phyloP scores from a whole-genome alignment of 352 stramenopile species.

The Phytopythium delawarense region DNA sequence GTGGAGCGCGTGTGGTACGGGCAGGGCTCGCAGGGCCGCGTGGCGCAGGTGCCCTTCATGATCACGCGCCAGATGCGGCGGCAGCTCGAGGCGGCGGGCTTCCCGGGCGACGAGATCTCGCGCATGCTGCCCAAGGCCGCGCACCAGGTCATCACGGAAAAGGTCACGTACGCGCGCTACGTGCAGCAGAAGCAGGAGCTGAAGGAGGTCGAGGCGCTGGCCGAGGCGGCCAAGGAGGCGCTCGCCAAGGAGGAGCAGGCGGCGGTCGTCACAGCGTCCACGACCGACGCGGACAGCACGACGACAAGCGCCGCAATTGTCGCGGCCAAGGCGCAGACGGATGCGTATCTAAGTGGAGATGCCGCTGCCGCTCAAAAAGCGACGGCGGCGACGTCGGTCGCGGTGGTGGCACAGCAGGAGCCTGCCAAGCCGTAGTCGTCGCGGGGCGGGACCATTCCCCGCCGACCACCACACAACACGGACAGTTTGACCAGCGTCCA shows the following conservation, averaged over 20 bases:
- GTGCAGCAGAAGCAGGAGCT: conserved; percentile 24
- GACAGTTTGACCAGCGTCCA: not conserved
- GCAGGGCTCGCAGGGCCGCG: conserved; percentile 29
- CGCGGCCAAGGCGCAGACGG: not conserved
- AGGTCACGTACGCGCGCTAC: conserved; percentile 55
- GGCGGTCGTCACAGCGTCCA: not conserved
- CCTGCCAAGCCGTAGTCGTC: not conserved
- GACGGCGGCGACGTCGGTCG: not conserved
- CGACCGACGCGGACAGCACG: not conserved
- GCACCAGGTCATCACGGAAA: conserved; percentile 55
- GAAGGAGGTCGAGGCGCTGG: conserved; percentile 17
- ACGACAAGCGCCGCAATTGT: not conserved
- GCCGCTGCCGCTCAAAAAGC: not conserved
- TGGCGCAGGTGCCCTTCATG: conserved; percentile 82
- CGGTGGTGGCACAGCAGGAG: not conserved
- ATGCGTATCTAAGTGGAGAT: not conserved
- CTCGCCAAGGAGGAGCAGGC: conserved; percentile 13
- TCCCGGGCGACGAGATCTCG: conserved; percentile 57
- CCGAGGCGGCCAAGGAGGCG: conserved; percentile 17
- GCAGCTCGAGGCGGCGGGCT: conserved; percentile 51
- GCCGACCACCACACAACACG: not conserved
- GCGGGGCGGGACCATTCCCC: no score
- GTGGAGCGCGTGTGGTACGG: conserved; percentile 70
- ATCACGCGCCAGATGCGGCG: conserved; percentile 72
- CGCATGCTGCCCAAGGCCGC: conserved; percentile 48